Conservation (phyloP, 2,329 filamentous ascomycete genomes). For the Alternaria conjuncta region DNA sequence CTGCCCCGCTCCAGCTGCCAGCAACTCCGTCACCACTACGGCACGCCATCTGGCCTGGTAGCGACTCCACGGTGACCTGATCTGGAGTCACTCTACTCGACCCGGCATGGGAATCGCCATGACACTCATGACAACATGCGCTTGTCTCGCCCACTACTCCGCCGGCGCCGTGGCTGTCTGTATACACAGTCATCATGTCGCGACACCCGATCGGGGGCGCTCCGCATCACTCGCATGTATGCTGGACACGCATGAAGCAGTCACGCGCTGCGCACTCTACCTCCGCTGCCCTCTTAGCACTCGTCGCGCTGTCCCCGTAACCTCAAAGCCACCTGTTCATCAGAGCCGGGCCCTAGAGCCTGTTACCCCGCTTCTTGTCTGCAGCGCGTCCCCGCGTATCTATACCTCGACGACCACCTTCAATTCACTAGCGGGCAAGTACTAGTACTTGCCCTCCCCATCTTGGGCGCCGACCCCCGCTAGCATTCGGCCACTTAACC, state of each 20-base stretch:
- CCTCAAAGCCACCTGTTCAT: slow-evolving; percentile 47
- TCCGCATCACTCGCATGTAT: slow-evolving; percentile 39
- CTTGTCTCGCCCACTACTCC: neutral
- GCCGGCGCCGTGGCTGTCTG: neutral
- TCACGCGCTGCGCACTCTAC: slow-evolving; percentile 41
- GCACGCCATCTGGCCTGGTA: neutral
- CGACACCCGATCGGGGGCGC: slow-evolving; percentile 30
- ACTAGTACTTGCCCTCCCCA: slow-evolving; percentile 33
- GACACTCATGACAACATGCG: slow-evolving; percentile 9
- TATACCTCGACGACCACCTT: slow-evolving; percentile 25
- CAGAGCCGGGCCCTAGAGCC: slow-evolving; percentile 34
- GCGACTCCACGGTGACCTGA: slow-evolving; percentile 2
- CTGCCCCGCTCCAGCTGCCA: slow-evolving; percentile 14
- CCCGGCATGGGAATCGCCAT: neutral
- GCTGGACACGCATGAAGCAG: slow-evolving; percentile 32
- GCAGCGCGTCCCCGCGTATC: slow-evolving; percentile 35
- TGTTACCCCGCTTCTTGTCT: slow-evolving; percentile 48
- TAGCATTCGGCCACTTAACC: slow-evolving; percentile 40
- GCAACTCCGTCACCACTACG: slow-evolving; percentile 6
- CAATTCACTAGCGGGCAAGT: slow-evolving; percentile 23
- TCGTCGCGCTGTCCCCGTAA: slow-evolving; percentile 39
- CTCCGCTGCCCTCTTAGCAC: slow-evolving; percentile 34
- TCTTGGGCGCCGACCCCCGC: slow-evolving; percentile 30
- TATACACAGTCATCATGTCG: slow-evolving; percentile 18
- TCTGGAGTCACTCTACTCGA: neutral